Percentiles rank a stretch among this genome's conserved stretches.
Evolutionary conservation across 2,329 filamentous ascomycete species (phyloP).

Genomic region (Colletotrichum sp.): DNA sequence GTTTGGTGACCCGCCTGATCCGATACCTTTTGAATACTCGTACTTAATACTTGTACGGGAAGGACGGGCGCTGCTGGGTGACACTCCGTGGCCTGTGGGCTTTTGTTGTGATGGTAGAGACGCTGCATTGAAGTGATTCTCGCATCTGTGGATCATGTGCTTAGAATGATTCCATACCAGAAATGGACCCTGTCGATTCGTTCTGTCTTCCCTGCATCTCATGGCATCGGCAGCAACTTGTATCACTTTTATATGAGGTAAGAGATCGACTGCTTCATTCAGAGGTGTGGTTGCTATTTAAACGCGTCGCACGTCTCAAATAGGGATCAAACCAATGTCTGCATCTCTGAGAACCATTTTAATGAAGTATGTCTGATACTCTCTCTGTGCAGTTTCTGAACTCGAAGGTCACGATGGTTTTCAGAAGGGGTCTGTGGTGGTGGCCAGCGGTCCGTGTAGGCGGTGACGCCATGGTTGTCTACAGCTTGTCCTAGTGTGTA

Average conservation of each 20-base stretch:
- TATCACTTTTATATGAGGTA: fast-evolving
- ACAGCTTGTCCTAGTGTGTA: too few species aligned
- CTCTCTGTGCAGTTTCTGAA: background rate
- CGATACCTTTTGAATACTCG: background rate
- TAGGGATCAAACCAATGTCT: background rate
- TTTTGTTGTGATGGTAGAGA: too few species aligned
- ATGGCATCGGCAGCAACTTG: background rate
- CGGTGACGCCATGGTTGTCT: too few species aligned
- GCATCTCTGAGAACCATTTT: background rate
- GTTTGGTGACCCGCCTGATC: fast-evolving
- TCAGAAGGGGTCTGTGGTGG: background rate
- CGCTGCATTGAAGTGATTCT: background rate
- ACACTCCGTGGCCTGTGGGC: background rate
- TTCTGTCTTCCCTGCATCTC: background rate
- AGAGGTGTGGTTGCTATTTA: background rate
- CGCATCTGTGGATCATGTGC: too few species aligned
- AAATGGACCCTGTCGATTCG: too few species aligned
- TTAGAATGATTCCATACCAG: too few species aligned
- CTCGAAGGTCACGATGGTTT: background rate
- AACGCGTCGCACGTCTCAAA: background rate
- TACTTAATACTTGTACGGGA: background rate
- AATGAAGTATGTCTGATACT: too few species aligned
- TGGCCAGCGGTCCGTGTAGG: too few species aligned
- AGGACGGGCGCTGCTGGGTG: background rate
- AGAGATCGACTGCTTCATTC: background rate